Percentiles rank a stretch among this genome's conserved stretches.
These are phyloP conservation scores for Raffaelea albimanens DNA, from an alignment of 2,329 filamentous ascomycete genomes.

Conservation along the genomic window DNA sequence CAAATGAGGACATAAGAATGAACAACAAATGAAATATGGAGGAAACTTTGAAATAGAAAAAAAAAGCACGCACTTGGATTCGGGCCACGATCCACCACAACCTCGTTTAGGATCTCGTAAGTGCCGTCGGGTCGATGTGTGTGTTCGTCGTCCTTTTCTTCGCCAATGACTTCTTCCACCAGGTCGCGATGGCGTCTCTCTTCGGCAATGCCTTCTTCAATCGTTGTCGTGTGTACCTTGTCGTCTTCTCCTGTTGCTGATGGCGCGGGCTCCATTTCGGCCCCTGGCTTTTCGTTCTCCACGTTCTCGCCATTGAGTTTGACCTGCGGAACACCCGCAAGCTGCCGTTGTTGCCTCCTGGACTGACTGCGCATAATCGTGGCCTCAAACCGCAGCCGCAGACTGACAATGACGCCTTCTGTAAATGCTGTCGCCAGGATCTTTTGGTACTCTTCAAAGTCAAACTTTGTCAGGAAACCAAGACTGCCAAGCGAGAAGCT, in stretches of 20 bases:
- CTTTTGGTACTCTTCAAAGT: slow-evolving; percentile 65
- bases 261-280: neutral
- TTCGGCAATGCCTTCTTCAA: slow-evolving; percentile 17
- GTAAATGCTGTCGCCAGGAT: slow-evolving; percentile 64
- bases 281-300: slow-evolving; percentile 11
- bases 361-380: slow-evolving; percentile 77
- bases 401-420: slow-evolving; percentile 79
- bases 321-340: slow-evolving; percentile 4
- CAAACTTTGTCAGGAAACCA: slow-evolving; percentile 94
- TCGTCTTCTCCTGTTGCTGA: too few species aligned
- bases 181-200: slow-evolving; percentile 46
- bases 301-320: slow-evolving; percentile 7
- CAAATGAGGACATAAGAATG: too few species aligned
- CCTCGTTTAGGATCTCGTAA: slow-evolving; percentile 88
- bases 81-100: slow-evolving; percentile 91
- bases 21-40: neutral
- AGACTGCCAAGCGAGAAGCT: slow-evolving; percentile 87
- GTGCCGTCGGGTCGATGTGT: slow-evolving; percentile 80
- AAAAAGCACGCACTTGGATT: slow-evolving; percentile 62
- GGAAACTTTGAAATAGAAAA: neutral
- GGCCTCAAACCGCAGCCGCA: slow-evolving; percentile 83
- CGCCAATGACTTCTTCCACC: slow-evolving; percentile 82
- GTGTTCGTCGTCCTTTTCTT: slow-evolving; percentile 71
- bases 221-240: too few species aligned
- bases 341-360: slow-evolving; percentile 19